These are phyloP conservation scores for Oehlia diaphana DNA, from an alignment of 192 early-diverging fungal species.

Conservation along the genomic window DNA sequence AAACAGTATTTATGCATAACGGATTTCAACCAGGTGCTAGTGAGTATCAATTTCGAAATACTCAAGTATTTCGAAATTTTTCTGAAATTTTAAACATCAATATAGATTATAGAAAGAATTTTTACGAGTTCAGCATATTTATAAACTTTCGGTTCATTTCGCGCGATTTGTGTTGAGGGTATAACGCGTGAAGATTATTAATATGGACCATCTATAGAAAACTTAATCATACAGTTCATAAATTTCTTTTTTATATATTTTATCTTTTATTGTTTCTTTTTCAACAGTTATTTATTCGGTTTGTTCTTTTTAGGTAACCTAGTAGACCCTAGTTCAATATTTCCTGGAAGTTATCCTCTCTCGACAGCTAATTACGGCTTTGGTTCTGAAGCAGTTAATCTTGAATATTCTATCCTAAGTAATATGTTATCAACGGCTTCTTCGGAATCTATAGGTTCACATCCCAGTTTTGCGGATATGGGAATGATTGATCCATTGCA, in stretches of 20 bases:
- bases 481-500: slow-evolving; percentile 39
- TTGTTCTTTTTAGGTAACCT: slow-evolving; percentile 6
- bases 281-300: background rate
- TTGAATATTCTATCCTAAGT: slow-evolving; percentile 87
- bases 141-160: background rate
- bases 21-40: slow-evolving; percentile 16
- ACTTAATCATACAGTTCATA: background rate
- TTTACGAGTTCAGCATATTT: background rate
- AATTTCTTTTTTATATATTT: background rate
- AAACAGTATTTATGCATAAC: slow-evolving; percentile 26
- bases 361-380: slow-evolving; percentile 57
- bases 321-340: slow-evolving; percentile 13
- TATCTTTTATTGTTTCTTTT: background rate
- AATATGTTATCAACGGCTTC: slow-evolving; percentile 82
- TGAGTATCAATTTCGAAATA: slow-evolving; percentile 14
- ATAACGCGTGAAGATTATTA: background rate
- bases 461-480: slow-evolving; percentile 33
- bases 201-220: background rate
- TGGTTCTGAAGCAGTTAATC: slow-evolving; percentile 84
- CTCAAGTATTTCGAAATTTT: background rate
- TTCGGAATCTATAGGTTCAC: slow-evolving; percentile 36
- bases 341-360: slow-evolving; percentile 35
- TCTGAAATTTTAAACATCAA: slow-evolving; percentile 3
- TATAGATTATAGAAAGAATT: background rate
- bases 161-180: background rate